A percentile compares a stretch with the other conserved stretches of the same genome.
Evolutionary conservation across 305 asterid species (phyloP).

Genomic region (Solanum hybrid): DNA sequence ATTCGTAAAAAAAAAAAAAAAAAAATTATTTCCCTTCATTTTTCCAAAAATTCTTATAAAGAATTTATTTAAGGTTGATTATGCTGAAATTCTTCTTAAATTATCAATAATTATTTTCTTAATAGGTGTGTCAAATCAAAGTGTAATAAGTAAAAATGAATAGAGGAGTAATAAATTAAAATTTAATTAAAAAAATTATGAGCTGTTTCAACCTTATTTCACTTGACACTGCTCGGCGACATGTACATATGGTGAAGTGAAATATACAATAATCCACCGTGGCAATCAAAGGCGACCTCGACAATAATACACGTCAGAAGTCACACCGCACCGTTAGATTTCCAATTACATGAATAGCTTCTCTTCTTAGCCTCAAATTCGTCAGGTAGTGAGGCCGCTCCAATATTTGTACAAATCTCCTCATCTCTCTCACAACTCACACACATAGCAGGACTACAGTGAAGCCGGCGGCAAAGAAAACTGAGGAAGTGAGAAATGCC

Average conservation of each 20-base stretch:
- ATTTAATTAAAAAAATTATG: background rate
- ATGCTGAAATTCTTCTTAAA: too few relatives aligned
- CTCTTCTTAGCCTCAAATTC: background rate
- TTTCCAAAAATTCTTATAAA: too few relatives aligned
- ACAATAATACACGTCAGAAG: background rate
- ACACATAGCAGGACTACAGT: background rate
- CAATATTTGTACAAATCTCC: background rate
- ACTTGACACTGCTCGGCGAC: background rate
- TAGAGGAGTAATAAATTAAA: too few relatives aligned
- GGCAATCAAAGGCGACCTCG: background rate
- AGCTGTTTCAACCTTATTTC: background rate
- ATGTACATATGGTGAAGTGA: background rate
- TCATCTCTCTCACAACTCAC: background rate
- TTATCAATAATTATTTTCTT: too few relatives aligned
- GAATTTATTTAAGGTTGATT: too few relatives aligned
- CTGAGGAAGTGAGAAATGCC: slow-evolving; percentile 37
- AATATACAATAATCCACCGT: background rate
- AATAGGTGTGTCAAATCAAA: too few relatives aligned
- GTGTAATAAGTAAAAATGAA: too few relatives aligned
- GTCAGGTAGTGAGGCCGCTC: background rate
- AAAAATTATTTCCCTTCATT: too few relatives aligned
- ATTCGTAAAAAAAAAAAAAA: too few relatives aligned
- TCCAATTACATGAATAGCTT: background rate
- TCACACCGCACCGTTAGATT: background rate
- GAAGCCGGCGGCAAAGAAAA: background rate